A percentile compares a stretch with the other conserved stretches of the same genome.
These are phyloP conservation scores for Microbotryum saponariae DNA, from an alignment of 1,284 basidiomycete species.

Conservation along the genomic window DNA sequence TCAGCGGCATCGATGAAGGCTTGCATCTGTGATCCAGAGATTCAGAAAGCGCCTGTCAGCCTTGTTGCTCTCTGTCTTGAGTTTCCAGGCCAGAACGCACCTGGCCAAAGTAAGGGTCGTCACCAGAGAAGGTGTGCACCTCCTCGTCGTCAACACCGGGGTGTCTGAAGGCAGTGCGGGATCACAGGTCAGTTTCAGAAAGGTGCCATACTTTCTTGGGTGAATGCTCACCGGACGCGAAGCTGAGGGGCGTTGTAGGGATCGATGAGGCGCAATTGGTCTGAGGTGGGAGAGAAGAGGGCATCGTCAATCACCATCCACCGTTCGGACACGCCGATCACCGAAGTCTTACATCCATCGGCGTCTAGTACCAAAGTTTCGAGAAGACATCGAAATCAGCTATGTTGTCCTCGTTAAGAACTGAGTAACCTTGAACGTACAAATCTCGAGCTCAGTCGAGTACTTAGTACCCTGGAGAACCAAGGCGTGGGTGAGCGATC, in stretches of 20 bases:
- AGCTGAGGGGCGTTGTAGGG: slow-evolving; percentile 66
- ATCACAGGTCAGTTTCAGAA: slow-evolving; percentile 1
- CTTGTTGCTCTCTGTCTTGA: neutral
- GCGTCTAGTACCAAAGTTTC: no score
- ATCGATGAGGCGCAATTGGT: slow-evolving; percentile 68
- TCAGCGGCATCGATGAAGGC: slow-evolving; percentile 36
- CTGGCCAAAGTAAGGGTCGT: slow-evolving; percentile 28
- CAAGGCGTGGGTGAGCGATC: slow-evolving; percentile 76
- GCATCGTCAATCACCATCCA: neutral
- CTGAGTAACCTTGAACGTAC: slow-evolving; percentile 10
- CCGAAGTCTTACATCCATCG: neutral
- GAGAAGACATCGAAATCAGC: no score
- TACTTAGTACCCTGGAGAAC: slow-evolving; percentile 84
- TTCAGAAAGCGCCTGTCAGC: neutral
- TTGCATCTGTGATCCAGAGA: slow-evolving; percentile 7
- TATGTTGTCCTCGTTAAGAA: no score
- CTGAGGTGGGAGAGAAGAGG: neutral
- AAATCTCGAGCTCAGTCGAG: slow-evolving; percentile 76
- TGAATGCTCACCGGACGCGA: slow-evolving; percentile 69
- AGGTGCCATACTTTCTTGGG: slow-evolving; percentile 21
- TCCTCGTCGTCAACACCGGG: slow-evolving; percentile 60
- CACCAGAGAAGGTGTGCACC: slow-evolving; percentile 32
- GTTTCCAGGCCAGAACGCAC: neutral
- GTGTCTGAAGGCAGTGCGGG: slow-evolving; percentile 9
- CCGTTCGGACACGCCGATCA: no score